Base-by-base conservation (phyloP, 306 rosid species). In the Parietaria judaica region DNA sequence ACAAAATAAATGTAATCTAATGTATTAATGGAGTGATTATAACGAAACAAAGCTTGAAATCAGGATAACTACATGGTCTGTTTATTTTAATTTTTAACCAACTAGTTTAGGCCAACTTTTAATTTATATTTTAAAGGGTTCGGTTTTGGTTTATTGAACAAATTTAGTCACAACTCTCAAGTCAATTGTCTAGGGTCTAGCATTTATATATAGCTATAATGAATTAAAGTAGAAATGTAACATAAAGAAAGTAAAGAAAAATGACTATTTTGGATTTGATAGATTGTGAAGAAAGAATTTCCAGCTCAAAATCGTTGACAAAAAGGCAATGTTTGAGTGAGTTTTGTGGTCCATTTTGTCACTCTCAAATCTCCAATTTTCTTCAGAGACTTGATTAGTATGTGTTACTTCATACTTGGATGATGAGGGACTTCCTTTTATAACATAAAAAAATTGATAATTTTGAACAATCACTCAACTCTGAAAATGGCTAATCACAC, bases 271-370 rank as follows among this genome's bases (percentile, higher is more conserved):
- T 23, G 31, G 31, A 23, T 23, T 23, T 23, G 31, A 23, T 23
- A 36, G 10, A 11, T 14, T 63, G 53, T 63, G 43, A 3, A 44
- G 54, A 44, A 23, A 46, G 65, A 61, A 34, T 50, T 63, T 63
- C 34, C 39, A 51, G 51, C 60, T 53, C 58, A 52, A 15, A 6
- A 38, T 51, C 51, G 3, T 64, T 51, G 68, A 53, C 59, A 64
- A 52, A 45, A 8, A 51, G 31, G 15, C 16, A 52, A 57, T 17
- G 31, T 51, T 16, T 51, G 37, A 10, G 14, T 41, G 31, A 64
- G 6, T 17, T 36, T 41, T 16, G 60, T 64, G 51, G 51, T 54
- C 39, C 52, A 51, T 41, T 23, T 53, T 52, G 56, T 36, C 56
- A 14, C 48, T 17, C 35, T 37, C 58, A 49, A 41, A 39, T 6